Evolutionary conservation across 441 rosid genomes (phyloP), one percentile per base, ranked within the genome.

Genomic region (Aquilaria agallochum): DNA sequence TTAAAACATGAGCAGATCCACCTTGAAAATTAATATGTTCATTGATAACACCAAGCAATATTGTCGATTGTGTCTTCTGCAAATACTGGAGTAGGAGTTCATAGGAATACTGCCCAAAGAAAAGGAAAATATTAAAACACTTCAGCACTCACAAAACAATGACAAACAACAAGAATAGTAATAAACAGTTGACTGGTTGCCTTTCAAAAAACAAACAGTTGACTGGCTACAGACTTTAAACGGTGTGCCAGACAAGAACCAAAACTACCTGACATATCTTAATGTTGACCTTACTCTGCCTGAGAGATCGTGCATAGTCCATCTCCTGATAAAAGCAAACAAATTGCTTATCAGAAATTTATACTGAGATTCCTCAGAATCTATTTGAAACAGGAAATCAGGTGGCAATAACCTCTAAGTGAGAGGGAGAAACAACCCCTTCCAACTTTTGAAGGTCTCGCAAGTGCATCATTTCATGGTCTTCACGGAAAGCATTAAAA

Each of bases 1-100:
- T 20, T 14, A 20, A 36, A 60, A 65, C 64, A 51, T 20, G 31
- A 70, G 32, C 34, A 57, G 20, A 69, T 55, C 12, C 76, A 90
- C 99, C 97, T 79, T 86, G 94, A 70, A 95, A 90, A 74, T 88
- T 90, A 72, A 95, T 88, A 67, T 73, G 97, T 69, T 92, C 99
- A 50, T 92, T 92, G 49, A 92, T 76, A 73, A 92, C 85, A 69
- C 98, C 96, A 58, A 88, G 99, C 88, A 95, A 83, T 46, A 81
- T 76, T 61, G 89, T 85, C 48, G 90, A 92, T 53, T 90, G 85
- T 50, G 85, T 76, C 67, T 85, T 90, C 68, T 87, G 97, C 50
- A 95, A 84, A 77, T 88, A 86, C 74, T 95, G 95, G 79, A 95
- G 76, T 68, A 95, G 84, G 47, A 95, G 96, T 64, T 92, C 98